A percentile compares a stretch with the other conserved stretches of the same genome.
phyloP scores from a whole-genome alignment of 2,329 filamentous ascomycete genomes.

The Xylariaceae sp. region DNA sequence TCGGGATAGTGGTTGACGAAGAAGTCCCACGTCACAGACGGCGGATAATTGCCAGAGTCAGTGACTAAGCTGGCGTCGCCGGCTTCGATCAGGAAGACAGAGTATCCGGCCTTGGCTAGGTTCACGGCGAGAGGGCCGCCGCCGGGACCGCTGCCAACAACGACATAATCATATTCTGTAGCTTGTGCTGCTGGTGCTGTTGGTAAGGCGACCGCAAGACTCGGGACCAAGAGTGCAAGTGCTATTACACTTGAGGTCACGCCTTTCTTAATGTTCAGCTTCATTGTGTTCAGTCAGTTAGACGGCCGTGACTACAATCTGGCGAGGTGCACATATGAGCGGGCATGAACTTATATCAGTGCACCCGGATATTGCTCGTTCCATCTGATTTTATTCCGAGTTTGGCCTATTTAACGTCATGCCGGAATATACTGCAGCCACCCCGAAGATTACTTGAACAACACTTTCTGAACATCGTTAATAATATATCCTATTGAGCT shows the following conservation, averaged over 20 bases:
- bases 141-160: slow-evolving; percentile 56
- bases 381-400: slow-evolving; percentile 2
- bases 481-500: neutral
- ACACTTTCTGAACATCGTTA: neutral
- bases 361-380: slow-evolving; percentile 1
- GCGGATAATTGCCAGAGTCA: slow-evolving; percentile 46
- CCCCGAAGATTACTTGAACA: neutral
- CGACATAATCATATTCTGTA: slow-evolving; percentile 39
- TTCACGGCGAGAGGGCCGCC: slow-evolving; percentile 57
- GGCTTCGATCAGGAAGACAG: slow-evolving; percentile 59
- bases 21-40: slow-evolving; percentile 57
- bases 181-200: slow-evolving; percentile 11
- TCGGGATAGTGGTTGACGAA: slow-evolving; percentile 57
- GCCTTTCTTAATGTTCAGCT: slow-evolving; percentile 7
- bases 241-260: slow-evolving; percentile 6
- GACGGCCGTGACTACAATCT: neutral
- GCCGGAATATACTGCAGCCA: neutral
- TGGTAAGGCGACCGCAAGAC: slow-evolving; percentile 1
- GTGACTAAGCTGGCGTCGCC: slow-evolving; percentile 51
- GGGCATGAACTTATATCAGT: slow-evolving; percentile 16
- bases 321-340: neutral
- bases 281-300: slow-evolving; percentile 9
- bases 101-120: slow-evolving; percentile 57
- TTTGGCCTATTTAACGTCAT: too few relatives aligned
- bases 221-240: slow-evolving; percentile 1